Percentiles rank a stretch among this genome's conserved stretches.
phyloP scores from a whole-genome alignment of 257 asterid species.

The Euphrasia confusa region DNA sequence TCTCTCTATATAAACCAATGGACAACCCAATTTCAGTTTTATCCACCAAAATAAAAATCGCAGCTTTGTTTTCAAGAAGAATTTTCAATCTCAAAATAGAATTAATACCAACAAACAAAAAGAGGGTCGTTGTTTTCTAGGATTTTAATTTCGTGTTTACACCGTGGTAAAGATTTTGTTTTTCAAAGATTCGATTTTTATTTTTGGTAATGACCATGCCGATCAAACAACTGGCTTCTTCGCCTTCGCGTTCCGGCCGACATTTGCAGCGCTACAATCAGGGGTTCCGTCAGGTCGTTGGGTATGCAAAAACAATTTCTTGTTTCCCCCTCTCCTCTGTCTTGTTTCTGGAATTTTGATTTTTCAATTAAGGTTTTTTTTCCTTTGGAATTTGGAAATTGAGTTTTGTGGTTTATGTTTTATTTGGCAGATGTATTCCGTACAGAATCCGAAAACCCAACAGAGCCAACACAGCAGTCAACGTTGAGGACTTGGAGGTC shows the following conservation, averaged over 20 bases:
- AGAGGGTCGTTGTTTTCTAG: conserved; percentile 5
- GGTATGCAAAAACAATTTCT: conserved; percentile 32
- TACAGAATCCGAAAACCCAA: conserved; percentile 42
- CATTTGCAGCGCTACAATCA: conserved; percentile 63
- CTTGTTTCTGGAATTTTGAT: neutral
- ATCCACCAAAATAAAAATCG: conserved; percentile 11
- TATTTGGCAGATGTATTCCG: conserved; percentile 69
- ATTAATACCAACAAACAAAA: neutral
- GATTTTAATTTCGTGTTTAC: neutral
- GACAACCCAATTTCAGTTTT: conserved; percentile 18
- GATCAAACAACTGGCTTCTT: conserved; percentile 39
- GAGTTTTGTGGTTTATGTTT: neutral
- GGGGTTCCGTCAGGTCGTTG: conserved; percentile 64
- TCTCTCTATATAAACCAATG: conserved; percentile 20
- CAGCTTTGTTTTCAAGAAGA: neutral
- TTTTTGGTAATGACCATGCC: conserved; percentile 26
- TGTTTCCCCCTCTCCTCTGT: neutral
- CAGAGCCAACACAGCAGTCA: conserved; percentile 24
- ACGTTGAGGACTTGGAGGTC: conserved; percentile 62
- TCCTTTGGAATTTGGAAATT: neutral
- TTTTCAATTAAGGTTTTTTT: neutral
- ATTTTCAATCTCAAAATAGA: neutral
- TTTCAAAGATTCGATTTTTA: neutral
- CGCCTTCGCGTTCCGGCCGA: conserved; percentile 54
- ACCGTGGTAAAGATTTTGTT: neutral